Conservation (phyloP, 2,329 filamentous ascomycete species). For the Cryoendolithus antarcticus region DNA sequence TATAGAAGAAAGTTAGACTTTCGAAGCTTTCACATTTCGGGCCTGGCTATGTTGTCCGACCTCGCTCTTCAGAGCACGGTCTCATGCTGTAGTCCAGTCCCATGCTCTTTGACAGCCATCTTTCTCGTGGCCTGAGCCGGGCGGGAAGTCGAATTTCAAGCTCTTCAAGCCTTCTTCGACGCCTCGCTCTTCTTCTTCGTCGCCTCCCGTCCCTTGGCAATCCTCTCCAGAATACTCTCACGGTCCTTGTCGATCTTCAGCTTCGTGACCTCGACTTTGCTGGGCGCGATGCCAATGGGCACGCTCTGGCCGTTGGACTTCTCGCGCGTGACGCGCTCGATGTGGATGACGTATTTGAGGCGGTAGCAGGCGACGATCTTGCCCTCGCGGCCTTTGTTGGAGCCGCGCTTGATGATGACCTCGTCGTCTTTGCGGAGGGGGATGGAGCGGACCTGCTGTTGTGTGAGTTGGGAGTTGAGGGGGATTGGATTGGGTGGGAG, state of each 20-base stretch:
- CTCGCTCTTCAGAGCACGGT: too few relatives aligned
- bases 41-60: too few relatives aligned
- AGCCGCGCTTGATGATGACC: conserved; percentile 79
- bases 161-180: conserved; percentile 32
- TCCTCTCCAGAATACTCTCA: conserved; percentile 76
- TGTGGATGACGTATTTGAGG: conserved; percentile 93
- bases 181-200: conserved; percentile 43
- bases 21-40: too few relatives aligned
- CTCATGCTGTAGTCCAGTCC: neutral
- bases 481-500: neutral
- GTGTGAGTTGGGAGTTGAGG: conserved; percentile 3
- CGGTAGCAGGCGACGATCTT: conserved; percentile 97
- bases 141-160: neutral
- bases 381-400: conserved; percentile 96
- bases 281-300: conserved; percentile 85
- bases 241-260: conserved; percentile 96
- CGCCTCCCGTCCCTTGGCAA: conserved; percentile 66
- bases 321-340: conserved; percentile 93
- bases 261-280: conserved; percentile 97
- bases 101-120: neutral
- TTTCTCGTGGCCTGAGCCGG: neutral
- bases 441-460: conserved; percentile 70
- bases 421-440: conserved; percentile 84
- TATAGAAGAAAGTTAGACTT: too few relatives aligned
- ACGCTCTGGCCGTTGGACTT: conserved; percentile 96